Evolutionary conservation across 75 land plant genomes (phyloP).

Genomic region (Cryptomeria japonica): DNA sequence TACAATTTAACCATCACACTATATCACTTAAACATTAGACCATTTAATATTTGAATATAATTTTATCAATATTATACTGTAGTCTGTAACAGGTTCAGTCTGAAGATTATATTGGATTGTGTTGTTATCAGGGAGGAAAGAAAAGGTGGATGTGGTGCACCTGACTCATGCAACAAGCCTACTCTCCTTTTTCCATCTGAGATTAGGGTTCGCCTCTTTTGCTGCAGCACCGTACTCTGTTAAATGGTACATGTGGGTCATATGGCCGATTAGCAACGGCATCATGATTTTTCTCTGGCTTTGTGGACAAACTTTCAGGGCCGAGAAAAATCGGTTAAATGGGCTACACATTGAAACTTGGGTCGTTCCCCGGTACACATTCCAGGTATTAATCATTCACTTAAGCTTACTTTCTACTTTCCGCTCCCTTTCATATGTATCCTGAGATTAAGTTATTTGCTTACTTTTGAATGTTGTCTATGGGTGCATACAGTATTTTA

Average conservation of each 20-base stretch:
- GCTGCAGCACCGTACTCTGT: constrained; percentile 57
- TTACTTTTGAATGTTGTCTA: background rate
- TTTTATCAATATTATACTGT: too few relatives aligned
- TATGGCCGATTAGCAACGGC: constrained; percentile 51
- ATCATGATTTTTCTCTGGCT: constrained; percentile 40
- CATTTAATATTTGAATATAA: too few relatives aligned
- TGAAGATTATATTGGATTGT: background rate
- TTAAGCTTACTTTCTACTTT: background rate
- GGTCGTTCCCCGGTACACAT: constrained; percentile 62
- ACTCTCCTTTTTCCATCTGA: constrained; percentile 62
- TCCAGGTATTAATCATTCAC: constrained; percentile 42
- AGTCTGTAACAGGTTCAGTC: too few relatives aligned
- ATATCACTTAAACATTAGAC: too few relatives aligned
- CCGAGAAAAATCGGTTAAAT: constrained; percentile 48
- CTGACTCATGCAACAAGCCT: constrained; percentile 68
- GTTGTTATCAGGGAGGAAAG: constrained; percentile 32
- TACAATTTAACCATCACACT: too few relatives aligned
- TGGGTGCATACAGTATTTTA: constrained; percentile 40
- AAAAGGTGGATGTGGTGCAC: constrained; percentile 61
- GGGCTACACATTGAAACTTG: constrained; percentile 66
- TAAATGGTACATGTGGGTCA: constrained; percentile 59
- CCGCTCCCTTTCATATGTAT: background rate
- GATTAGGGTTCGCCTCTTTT: constrained; percentile 55
- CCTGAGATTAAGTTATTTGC: background rate
- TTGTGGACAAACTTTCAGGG: constrained; percentile 43